Conservation (phyloP, 306 rosid species). For the Vicia faba region DNA sequence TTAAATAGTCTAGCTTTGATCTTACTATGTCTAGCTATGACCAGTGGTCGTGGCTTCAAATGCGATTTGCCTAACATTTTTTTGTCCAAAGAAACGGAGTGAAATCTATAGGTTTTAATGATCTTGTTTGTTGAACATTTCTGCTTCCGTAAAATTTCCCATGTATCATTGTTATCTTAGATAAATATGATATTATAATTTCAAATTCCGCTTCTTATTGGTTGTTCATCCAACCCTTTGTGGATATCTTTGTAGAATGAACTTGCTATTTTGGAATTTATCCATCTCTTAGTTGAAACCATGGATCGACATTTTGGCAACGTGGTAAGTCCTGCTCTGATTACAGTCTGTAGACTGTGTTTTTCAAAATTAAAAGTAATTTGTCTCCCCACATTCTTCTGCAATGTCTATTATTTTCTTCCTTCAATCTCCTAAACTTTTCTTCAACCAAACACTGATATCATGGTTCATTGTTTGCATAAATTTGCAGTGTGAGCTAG, state of each 20-base stretch:
- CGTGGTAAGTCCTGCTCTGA: conserved; percentile 59
- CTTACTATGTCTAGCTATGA: too few relatives aligned
- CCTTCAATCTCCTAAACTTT: conserved; percentile 20
- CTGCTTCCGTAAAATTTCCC: conserved; percentile 1
- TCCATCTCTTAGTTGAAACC: conserved; percentile 91
- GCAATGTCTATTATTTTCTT: neutral
- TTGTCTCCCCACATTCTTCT: conserved; percentile 4
- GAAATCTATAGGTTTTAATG: conserved; percentile 4
- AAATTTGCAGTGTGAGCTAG: conserved; percentile 86
- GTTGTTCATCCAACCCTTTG: conserved; percentile 22
- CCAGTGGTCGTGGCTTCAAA: too few relatives aligned
- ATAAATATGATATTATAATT: conserved; percentile 1
- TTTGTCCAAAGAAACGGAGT: conserved; percentile 4
- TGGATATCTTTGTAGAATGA: conserved; percentile 69
- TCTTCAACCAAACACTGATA: conserved; percentile 3
- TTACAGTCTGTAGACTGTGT: neutral
- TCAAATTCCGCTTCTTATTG: neutral
- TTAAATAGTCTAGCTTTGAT: too few relatives aligned
- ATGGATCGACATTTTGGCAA: conserved; percentile 98
- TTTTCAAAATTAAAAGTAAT: neutral
- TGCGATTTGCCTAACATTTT: neutral
- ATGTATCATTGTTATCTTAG: neutral
- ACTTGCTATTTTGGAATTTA: conserved; percentile 91
- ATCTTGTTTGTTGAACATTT: conserved; percentile 1
- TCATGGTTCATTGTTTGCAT: conserved; percentile 4